phyloP scores from a whole-genome alignment of 202 grass and related monocot genomes.

The Elaeis oleifera region DNA sequence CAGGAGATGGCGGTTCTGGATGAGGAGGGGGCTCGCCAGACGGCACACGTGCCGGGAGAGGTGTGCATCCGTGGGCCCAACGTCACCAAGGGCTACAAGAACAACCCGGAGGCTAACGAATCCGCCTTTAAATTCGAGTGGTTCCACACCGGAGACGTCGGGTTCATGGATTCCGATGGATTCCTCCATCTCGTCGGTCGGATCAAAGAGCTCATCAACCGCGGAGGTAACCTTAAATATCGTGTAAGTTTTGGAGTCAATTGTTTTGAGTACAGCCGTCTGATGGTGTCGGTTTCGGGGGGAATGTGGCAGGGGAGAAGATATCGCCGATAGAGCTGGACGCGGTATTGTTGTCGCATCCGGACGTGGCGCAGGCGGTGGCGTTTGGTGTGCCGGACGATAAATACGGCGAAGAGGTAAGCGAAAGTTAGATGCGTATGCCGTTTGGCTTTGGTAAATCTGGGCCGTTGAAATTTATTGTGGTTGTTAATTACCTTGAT shows the following conservation, averaged over 20 bases:
- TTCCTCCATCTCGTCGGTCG: slow-evolving; percentile 66
- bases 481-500: too few species aligned
- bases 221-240: slow-evolving; percentile 38
- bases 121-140: slow-evolving; percentile 62
- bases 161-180: slow-evolving; percentile 44
- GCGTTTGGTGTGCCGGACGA: slow-evolving; percentile 80
- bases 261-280: neutral
- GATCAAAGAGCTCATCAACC: slow-evolving; percentile 98
- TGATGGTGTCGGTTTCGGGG: neutral
- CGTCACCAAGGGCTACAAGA: slow-evolving; percentile 67
- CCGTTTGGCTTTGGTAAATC: neutral
- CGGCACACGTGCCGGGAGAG: slow-evolving; percentile 36
- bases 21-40: slow-evolving; percentile 15
- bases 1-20: slow-evolving; percentile 62
- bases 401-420: slow-evolving; percentile 82
- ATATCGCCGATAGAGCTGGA: slow-evolving; percentile 99
- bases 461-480: neutral
- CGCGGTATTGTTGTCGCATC: slow-evolving; percentile 55
- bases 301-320: slow-evolving; percentile 50
- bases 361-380: slow-evolving; percentile 61
- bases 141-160: slow-evolving; percentile 97
- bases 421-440: too few species aligned
- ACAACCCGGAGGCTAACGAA: slow-evolving; percentile 47
- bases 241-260: neutral
- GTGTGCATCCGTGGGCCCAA: slow-evolving; percentile 72